Evolutionary conservation across 768 basidiomycete genomes (phyloP).

Genomic region (Kwoniella mangroviensis): DNA sequence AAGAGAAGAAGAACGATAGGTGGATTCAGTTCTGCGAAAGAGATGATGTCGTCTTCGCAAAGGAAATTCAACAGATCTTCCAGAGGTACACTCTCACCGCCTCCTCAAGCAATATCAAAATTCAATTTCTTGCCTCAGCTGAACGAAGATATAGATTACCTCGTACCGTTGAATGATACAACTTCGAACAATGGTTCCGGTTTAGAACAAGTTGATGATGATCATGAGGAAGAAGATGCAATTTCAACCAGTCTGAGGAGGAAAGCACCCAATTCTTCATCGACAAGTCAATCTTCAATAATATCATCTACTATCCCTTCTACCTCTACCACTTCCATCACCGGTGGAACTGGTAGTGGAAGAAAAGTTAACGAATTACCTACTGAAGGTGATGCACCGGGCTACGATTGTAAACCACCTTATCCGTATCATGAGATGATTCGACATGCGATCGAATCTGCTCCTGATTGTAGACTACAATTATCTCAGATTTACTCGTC

Average conservation of each 20-base stretch:
- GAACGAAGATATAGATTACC: constrained; percentile 27
- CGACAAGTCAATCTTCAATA: constrained; percentile 29
- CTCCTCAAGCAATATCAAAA: constrained; percentile 13
- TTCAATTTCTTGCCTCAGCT: constrained; percentile 19
- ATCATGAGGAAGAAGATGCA: constrained; percentile 26
- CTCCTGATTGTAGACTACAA: constrained; percentile 41
- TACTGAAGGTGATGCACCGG: constrained; percentile 43
- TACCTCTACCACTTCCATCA: constrained; percentile 7
- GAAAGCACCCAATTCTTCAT: constrained; percentile 24
- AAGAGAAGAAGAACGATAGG: constrained; percentile 48
- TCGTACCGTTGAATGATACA: constrained; percentile 36
- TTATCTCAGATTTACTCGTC: constrained; percentile 44
- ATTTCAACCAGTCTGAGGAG: constrained; percentile 13
- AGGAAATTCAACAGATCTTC: constrained; percentile 19
- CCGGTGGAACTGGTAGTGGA: background rate
- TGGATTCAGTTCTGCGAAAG: constrained; percentile 34
- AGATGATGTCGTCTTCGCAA: constrained; percentile 24
- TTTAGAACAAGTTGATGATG: background rate
- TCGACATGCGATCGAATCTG: constrained; percentile 46
- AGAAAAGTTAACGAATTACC: constrained; percentile 47
- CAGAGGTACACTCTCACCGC: constrained; percentile 30
- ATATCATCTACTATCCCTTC: constrained; percentile 22
- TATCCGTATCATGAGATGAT: constrained; percentile 53
- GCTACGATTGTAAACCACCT: constrained; percentile 52
- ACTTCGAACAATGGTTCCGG: constrained; percentile 4